phyloP scores from a whole-genome alignment of 306 rosid genomes.

The Cicer judaicum region DNA sequence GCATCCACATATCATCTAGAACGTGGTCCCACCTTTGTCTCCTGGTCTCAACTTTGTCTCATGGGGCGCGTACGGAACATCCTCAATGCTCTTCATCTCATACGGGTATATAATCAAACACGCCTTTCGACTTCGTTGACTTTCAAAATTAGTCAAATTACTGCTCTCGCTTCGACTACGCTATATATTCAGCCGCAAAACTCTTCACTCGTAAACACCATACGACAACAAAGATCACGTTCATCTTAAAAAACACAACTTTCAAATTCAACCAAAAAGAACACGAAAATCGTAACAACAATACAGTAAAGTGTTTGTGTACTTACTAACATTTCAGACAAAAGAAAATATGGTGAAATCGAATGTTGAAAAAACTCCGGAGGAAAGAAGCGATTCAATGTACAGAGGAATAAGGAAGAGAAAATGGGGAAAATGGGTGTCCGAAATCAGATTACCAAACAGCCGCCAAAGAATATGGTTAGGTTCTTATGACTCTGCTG shows the following conservation, averaged over 20 bases:
- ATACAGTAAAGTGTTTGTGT: neutral
- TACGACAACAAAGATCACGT: neutral
- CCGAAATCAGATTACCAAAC: conserved; percentile 88
- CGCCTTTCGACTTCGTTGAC: neutral
- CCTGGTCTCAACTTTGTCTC: neutral
- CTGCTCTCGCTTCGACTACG: neutral
- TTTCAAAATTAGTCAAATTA: neutral
- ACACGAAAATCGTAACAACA: neutral
- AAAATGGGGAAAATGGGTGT: conserved; percentile 90
- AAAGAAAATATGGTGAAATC: conserved; percentile 49
- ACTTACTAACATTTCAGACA: neutral
- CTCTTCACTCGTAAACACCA: neutral
- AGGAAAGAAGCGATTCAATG: conserved; percentile 41
- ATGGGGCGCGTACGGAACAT: neutral
- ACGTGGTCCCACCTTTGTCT: no score
- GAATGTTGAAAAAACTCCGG: conserved; percentile 25
- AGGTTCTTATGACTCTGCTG: conserved; percentile 76
- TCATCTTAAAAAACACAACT: no score
- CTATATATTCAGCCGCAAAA: neutral
- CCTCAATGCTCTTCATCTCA: neutral
- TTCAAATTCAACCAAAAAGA: neutral
- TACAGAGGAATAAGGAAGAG: conserved; percentile 81
- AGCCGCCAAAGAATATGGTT: conserved; percentile 89
- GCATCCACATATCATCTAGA: no score
- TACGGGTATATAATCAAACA: neutral